Percentiles rank a stretch among this genome's conserved stretches.
phyloP scores from a whole-genome alignment of 1,284 basidiomycete genomes.

The Ceratobasidium sp. region DNA sequence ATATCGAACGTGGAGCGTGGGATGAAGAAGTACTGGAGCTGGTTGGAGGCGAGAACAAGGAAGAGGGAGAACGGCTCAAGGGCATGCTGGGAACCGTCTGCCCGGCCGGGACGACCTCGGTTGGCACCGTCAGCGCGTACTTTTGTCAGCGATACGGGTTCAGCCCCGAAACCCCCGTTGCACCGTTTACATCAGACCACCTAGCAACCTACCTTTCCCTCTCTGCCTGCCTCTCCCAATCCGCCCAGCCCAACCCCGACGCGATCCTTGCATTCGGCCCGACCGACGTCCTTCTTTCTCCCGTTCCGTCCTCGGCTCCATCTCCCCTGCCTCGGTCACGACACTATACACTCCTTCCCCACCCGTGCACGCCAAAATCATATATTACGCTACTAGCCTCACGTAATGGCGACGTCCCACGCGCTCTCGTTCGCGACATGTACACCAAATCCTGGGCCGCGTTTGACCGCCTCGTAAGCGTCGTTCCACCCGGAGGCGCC shows the following conservation, averaged over 20 bases:
- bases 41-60: slow-evolving; percentile 67
- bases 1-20: slow-evolving; percentile 61
- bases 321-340: slow-evolving; percentile 52
- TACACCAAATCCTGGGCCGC: slow-evolving; percentile 90
- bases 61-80: slow-evolving; percentile 70
- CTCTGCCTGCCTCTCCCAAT: slow-evolving; percentile 57
- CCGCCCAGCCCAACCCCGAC: slow-evolving; percentile 55
- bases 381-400: slow-evolving; percentile 16
- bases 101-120: slow-evolving; percentile 62
- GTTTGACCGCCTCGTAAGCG: slow-evolving; percentile 80
- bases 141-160: slow-evolving; percentile 81
- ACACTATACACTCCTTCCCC: slow-evolving; percentile 71
- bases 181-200: slow-evolving; percentile 76
- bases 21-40: slow-evolving; percentile 77
- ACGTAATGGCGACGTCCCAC: slow-evolving; percentile 82
- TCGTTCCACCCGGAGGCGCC: slow-evolving; percentile 83
- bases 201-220: slow-evolving; percentile 76
- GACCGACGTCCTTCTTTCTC: slow-evolving; percentile 74
- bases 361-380: slow-evolving; percentile 47
- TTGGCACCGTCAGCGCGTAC: slow-evolving; percentile 72
- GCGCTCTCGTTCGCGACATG: slow-evolving; percentile 82
- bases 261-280: slow-evolving; percentile 77
- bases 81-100: slow-evolving; percentile 80
- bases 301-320: slow-evolving; percentile 72
- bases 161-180: slow-evolving; percentile 72